Evolutionary conservation across 2,329 filamentous ascomycete genomes (phyloP).

Genomic region (Epichloe sibirici): DNA sequence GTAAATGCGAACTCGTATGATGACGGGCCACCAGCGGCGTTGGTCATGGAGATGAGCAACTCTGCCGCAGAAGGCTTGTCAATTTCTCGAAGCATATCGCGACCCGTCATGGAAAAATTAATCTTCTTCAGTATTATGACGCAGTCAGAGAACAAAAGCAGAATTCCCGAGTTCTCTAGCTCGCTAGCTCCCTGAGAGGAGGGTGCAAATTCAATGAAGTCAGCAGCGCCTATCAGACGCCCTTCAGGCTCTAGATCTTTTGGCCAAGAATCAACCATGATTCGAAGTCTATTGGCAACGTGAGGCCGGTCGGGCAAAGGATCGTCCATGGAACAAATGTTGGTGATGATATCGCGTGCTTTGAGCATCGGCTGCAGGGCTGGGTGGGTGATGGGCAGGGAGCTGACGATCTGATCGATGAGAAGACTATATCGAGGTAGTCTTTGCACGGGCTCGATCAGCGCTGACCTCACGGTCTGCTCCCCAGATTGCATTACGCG

Average conservation of each 20-base stretch:
- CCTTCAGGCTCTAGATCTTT: slow-evolving; percentile 58
- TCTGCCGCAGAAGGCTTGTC: slow-evolving; percentile 63
- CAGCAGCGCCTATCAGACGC: slow-evolving; percentile 67
- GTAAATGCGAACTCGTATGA: slow-evolving; percentile 63
- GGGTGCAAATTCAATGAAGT: slow-evolving; percentile 63
- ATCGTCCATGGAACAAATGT: slow-evolving; percentile 88
- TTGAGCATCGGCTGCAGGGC: slow-evolving; percentile 74
- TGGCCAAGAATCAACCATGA: slow-evolving; percentile 70
- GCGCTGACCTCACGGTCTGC: slow-evolving; percentile 75
- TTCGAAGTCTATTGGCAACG: slow-evolving; percentile 59
- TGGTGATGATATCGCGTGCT: slow-evolving; percentile 84
- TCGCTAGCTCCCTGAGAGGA: slow-evolving; percentile 46
- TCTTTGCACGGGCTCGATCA: slow-evolving; percentile 93
- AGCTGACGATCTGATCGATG: slow-evolving; percentile 88
- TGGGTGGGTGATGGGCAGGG: slow-evolving; percentile 74
- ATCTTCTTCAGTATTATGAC: slow-evolving; percentile 66
- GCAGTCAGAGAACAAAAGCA: slow-evolving; percentile 76
- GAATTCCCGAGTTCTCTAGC: slow-evolving; percentile 49
- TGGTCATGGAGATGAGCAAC: slow-evolving; percentile 51
- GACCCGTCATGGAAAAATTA: slow-evolving; percentile 51
- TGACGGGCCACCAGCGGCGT: slow-evolving; percentile 46
- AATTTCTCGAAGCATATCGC: slow-evolving; percentile 70
- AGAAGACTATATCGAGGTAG: slow-evolving; percentile 89
- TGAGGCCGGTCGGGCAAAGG: slow-evolving; percentile 58
- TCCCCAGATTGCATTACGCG: slow-evolving; percentile 75